These are phyloP conservation scores for Xylaria sp. DNA, from an alignment of 2,329 filamentous ascomycete species.

Conservation along the genomic window DNA sequence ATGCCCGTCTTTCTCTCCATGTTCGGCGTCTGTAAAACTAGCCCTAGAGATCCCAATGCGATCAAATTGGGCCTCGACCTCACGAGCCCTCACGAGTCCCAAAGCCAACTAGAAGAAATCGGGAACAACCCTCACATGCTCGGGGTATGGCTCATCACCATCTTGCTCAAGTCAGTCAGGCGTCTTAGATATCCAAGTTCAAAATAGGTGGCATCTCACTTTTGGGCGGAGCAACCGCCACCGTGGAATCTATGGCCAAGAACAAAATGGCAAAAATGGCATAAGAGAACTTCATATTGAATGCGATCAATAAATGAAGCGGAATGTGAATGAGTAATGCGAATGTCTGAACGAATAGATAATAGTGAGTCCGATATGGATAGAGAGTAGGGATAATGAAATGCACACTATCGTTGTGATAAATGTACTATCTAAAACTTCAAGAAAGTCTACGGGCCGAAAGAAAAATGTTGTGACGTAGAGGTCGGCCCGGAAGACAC, in stretches of 20 bases:
- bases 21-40: no score
- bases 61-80: not conserved
- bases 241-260: not conserved
- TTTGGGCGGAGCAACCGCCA: not conserved
- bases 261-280: not conserved
- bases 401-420: not conserved
- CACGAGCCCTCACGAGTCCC: not conserved
- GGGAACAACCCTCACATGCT: slow-evolving; percentile 19
- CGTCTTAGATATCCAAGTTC: not conserved
- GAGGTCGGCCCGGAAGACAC: not conserved
- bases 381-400: not conserved
- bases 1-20: no score
- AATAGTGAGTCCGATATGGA: not conserved
- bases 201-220: slow-evolving; percentile 2
- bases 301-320: not conserved
- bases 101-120: slow-evolving; percentile 16
- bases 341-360: not conserved
- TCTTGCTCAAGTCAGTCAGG: slow-evolving; percentile 6
- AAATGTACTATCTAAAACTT: not conserved
- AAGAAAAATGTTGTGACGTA: not conserved
- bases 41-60: no score
- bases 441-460: not conserved
- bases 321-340: not conserved
- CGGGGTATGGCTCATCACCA: slow-evolving; percentile 14
- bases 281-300: slow-evolving; percentile 1